phyloP scores from a whole-genome alignment of 345 rosid species.

The Limnanthes douglasii region DNA sequence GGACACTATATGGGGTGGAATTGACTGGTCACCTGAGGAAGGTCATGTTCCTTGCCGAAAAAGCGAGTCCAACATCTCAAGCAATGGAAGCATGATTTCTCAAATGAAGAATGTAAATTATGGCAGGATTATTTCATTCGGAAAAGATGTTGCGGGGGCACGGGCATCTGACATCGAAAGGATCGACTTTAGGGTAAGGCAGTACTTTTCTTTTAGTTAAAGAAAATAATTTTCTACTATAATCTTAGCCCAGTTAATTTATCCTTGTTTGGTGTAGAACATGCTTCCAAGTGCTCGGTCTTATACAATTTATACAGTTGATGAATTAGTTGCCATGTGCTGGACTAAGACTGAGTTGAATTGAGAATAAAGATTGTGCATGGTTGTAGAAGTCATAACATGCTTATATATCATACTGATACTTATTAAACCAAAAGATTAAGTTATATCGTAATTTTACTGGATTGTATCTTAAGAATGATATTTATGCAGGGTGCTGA shows the following conservation, averaged over 20 bases:
- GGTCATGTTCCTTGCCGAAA: constrained; percentile 25
- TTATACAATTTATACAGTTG: no score
- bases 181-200: constrained; percentile 72
- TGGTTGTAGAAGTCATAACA: not conserved
- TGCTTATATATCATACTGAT: constrained; percentile 2
- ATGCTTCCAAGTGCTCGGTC: no score
- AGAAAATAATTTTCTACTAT: no score
- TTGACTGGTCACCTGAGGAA: constrained; percentile 91
- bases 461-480: not conserved
- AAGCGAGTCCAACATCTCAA: constrained; percentile 21
- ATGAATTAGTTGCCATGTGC: no score
- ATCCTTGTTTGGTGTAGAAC: no score
- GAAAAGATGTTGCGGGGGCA: constrained; percentile 66
- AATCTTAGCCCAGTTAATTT: no score
- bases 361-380: no score
- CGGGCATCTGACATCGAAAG: constrained; percentile 44
- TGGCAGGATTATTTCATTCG: constrained; percentile 87
- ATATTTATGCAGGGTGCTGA: constrained; percentile 49
- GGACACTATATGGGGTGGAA: constrained; percentile 87
- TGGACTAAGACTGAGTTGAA: no score
- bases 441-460: constrained; percentile 2
- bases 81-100: constrained; percentile 15
- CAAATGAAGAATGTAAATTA: constrained; percentile 29
- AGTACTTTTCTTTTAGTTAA: not conserved
- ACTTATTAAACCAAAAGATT: constrained; percentile 1